Evolutionary conservation across 352 stramenopile genomes (phyloP).

Genomic region (Stramenopiles sp.): DNA sequence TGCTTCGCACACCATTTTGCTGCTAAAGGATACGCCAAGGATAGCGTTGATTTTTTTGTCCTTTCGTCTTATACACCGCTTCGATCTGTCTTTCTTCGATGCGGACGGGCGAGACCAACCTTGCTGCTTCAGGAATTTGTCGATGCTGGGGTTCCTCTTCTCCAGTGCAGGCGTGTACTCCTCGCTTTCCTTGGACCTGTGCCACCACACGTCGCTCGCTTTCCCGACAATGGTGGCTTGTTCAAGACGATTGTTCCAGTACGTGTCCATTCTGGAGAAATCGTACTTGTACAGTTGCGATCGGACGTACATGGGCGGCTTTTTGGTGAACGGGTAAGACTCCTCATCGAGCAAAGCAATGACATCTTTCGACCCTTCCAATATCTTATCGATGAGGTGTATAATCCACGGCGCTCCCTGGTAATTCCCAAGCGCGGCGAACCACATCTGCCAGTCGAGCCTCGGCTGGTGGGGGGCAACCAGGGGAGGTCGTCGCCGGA

Average conservation of each 20-base stretch:
- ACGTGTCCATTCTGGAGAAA: conserved; percentile 45
- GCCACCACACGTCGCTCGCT: conserved; percentile 12
- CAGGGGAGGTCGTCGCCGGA: conserved; percentile 23
- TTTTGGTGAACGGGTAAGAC: conserved; percentile 30
- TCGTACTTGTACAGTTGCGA: conserved; percentile 57
- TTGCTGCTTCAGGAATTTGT: conserved; percentile 17
- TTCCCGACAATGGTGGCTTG: conserved; percentile 25
- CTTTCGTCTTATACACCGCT: too few relatives aligned
- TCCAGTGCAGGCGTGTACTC: conserved; percentile 25
- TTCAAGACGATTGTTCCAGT: conserved; percentile 32
- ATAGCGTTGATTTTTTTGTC: too few relatives aligned
- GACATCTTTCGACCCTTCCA: conserved; percentile 38
- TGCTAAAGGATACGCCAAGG: too few relatives aligned
- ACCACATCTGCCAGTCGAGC: conserved; percentile 79
- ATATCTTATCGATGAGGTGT: conserved; percentile 51
- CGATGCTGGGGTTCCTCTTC: conserved; percentile 19
- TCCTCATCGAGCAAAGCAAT: conserved; percentile 42
- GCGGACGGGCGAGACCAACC: too few relatives aligned
- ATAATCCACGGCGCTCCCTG: conserved; percentile 59
- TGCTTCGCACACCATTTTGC: too few relatives aligned
- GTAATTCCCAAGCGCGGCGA: conserved; percentile 53
- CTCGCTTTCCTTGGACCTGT: conserved; percentile 14
- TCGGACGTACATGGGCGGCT: conserved; percentile 30
- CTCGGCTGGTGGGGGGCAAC: conserved; percentile 37
- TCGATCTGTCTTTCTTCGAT: too few relatives aligned